Conservation (phyloP, 2,329 filamentous ascomycete species). For the Colletotrichum liaoningense region DNA sequence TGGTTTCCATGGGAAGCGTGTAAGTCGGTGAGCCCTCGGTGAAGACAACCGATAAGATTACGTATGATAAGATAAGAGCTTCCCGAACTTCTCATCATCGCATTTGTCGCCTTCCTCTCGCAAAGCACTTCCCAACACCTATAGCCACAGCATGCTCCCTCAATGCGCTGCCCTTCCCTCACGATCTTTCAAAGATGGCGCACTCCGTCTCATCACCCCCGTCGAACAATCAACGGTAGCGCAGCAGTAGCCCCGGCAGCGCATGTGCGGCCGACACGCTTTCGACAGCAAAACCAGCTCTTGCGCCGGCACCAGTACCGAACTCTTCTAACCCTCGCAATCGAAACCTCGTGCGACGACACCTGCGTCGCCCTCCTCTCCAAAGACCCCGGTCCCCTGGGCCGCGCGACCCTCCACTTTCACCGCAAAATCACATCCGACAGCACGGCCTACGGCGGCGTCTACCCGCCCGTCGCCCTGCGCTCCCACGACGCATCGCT, state of each 20-base stretch:
- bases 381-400: constrained; percentile 49
- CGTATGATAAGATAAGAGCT: constrained; percentile 34
- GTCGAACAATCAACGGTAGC: not conserved
- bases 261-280: not conserved
- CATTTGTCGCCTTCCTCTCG: not conserved
- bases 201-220: not conserved
- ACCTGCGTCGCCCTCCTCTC: constrained; percentile 88
- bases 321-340: constrained; percentile 71
- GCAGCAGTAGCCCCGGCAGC: not conserved
- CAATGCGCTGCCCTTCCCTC: constrained; percentile 6
- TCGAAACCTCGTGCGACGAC: constrained; percentile 92
- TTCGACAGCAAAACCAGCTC: not conserved
- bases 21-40: constrained; percentile 25
- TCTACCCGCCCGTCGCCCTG: constrained; percentile 82
- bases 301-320: constrained; percentile 35
- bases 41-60: not conserved
- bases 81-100: constrained; percentile 3
- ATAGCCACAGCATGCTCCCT: not conserved
- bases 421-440: constrained; percentile 86
- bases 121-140: not conserved
- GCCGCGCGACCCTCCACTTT: constrained; percentile 73
- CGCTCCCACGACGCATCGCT: constrained; percentile 80
- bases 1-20: not conserved
- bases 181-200: constrained; percentile 11
- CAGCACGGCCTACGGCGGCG: constrained; percentile 78